Evolutionary conservation across 164 flowering plant genomes (phyloP), one percentile per base, ranked within the genome.

Genomic region (Aristolochia fimbriata): DNA sequence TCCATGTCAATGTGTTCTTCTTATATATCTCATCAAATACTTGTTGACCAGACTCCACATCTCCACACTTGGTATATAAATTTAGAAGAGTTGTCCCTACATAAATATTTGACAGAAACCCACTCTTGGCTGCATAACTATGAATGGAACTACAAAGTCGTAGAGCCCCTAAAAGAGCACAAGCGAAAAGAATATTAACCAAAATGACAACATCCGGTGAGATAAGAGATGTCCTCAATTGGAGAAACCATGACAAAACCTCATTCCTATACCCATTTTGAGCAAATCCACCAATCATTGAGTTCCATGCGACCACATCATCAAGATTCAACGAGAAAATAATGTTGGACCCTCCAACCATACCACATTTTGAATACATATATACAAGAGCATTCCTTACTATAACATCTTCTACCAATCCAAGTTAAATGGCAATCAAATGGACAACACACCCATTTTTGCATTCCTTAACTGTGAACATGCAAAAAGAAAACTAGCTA

Each of bases 31-130:
- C 73, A 61, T 84, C 77, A 71, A 89, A 89, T 50, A 86, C 65
- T 11, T 20, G 24, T 11, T 85, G 78, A 16, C 91, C 86, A n/a
- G 78, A 79, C 49, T 57, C 57, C 30, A 71, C 75, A 69, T 81
- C 78, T 48, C 96, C 91, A 61, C 85, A 87, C 69, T 85, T 87
- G 25, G 87, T 78, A 65, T 89, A 87, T 10, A 87, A 69, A 69
- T 79, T 78, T 46, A 89, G 53, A 31, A 89, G 78, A 24, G 91
- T 76, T 24, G 96, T 85, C 7, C 80, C 84, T 53, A 83, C 77
- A 74, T 73, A 76, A 41, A 83, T 73, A 70, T 73, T 82, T 51
- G 76, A 67, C 15, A 77, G 12, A 30, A 78, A 63, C 20, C 96
- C 96, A 43, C 60, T 66, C 62, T 81, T 82, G 16, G 70, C 53